Conservation (phyloP, 1,284 basidiomycete species). For the Phylloporus gajari region DNA sequence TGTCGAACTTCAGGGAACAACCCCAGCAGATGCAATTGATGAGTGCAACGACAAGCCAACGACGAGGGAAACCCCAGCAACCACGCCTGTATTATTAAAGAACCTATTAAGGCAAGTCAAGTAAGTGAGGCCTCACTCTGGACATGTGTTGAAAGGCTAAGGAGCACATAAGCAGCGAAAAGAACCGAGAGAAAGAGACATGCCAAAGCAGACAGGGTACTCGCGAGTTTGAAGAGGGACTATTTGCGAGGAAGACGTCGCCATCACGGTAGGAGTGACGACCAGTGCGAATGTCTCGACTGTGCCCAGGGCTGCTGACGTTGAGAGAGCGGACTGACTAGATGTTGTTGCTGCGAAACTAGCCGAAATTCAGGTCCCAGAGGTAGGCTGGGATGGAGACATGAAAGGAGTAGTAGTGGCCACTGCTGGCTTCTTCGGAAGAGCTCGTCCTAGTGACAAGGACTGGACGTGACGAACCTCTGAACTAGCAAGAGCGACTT, state of each 20-base stretch:
- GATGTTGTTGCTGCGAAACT: constrained; percentile 19
- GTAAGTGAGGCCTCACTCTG: too few species aligned
- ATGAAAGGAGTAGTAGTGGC: too few species aligned
- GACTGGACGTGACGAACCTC: background rate
- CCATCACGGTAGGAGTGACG: constrained; percentile 7
- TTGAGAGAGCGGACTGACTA: constrained; percentile 4
- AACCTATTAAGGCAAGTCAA: too few species aligned
- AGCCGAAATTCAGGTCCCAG: too few species aligned
- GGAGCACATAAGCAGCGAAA: too few species aligned
- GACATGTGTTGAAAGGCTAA: too few species aligned
- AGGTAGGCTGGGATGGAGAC: constrained; percentile 21
- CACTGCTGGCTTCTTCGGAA: background rate
- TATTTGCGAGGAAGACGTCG: constrained; percentile 5
- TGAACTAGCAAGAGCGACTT: background rate
- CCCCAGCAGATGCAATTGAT: constrained; percentile 65
- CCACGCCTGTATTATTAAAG: too few species aligned
- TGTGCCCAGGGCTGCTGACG: background rate
- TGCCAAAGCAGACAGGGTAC: too few species aligned
- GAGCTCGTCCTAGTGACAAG: background rate
- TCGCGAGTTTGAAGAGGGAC: too few species aligned
- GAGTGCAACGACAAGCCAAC: constrained; percentile 65
- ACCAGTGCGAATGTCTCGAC: constrained; percentile 20
- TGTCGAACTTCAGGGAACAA: constrained; percentile 71
- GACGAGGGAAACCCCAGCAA: constrained; percentile 74
- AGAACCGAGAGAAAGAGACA: too few species aligned